Base-by-base conservation (phyloP, 257 asterid genomes). In the Petunia secreta region DNA sequence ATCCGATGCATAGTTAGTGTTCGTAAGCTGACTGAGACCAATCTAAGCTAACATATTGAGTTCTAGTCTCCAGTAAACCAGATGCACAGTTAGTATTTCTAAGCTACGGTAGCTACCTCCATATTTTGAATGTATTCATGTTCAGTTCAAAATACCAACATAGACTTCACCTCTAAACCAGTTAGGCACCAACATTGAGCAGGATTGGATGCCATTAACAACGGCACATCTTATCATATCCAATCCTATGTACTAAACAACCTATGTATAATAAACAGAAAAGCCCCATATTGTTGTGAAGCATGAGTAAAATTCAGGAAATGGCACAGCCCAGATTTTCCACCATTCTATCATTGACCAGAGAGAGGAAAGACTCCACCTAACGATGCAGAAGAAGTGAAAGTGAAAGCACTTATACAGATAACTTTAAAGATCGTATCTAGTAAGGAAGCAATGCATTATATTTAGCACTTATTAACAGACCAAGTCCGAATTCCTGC, bases 1-100 rank as follows among this genome's bases (percentile, higher is more conserved):
- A 2, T 11, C 60, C 48, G 13, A 40, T 11, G 62, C 77, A 71
- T 48, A 50, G 44, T 71, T 50, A 5, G 44, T 13, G 59, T 10
- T 50, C 0, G 44, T 60, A 50, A 71, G 59, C 60, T 71, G 34
- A 48, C 77, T 25, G 77, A 71, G 25, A 71, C 77, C 77, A 9
- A 48, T 71, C 77, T 34, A 48, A 48, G 44, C 60, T 25, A 71
- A 48, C 3, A 11, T 48, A 48, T 71, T 13, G 48, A 44, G 48
- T 48, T 69, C 77, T 25, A 71, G 60, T 71, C 48, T 71, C 60
- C 25, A 34, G 77, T 48, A 71, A 68, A 46, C 57, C 77, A 69
- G 77, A 69, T 69, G 77, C 11, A 71, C 43, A 71, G 44, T 13
- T 25, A 48, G 25, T 34, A 25, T 71, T 48, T 71, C 60, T 71